phyloP scores from a whole-genome alignment of 371 early-diverging fungal genomes.

The Fennellomyces sp. region DNA sequence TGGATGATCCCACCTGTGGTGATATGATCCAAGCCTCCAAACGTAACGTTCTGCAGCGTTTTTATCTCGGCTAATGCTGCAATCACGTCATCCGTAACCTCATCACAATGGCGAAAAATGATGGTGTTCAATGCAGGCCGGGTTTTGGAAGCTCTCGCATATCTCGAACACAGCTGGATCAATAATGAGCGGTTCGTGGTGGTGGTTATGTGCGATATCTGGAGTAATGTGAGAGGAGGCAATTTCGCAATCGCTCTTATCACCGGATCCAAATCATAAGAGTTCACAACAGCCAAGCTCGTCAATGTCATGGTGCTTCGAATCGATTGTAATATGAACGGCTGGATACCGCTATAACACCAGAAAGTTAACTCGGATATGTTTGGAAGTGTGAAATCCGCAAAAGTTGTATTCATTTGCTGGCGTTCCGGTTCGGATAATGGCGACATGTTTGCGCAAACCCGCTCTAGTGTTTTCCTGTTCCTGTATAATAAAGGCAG shows the following conservation, averaged over 20 bases:
- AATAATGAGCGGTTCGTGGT: too few relatives aligned
- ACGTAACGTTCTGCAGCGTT: not conserved
- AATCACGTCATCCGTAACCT: not conserved
- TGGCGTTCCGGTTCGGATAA: not conserved
- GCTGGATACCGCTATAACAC: not conserved
- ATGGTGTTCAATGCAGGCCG: not conserved
- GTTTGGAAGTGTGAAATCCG: not conserved
- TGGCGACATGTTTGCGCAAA: not conserved
- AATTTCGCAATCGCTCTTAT: too few relatives aligned
- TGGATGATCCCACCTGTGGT: not conserved
- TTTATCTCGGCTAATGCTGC: not conserved
- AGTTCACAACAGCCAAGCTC: not conserved
- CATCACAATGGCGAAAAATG: not conserved
- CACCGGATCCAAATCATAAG: not conserved
- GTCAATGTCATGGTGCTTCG: not conserved
- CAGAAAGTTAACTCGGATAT: not conserved
- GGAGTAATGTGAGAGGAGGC: not conserved
- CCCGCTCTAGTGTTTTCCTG: not conserved
- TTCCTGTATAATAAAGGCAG: not conserved
- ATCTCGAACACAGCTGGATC: not conserved
- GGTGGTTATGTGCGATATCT: not conserved
- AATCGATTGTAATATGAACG: not conserved
- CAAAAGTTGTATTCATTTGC: not conserved
- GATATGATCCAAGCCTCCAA: not conserved
- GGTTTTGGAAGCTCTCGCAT: not conserved